These are phyloP conservation scores for Pezicula rhizophila DNA, from an alignment of 2,329 filamentous ascomycete genomes.

Conservation along the genomic window DNA sequence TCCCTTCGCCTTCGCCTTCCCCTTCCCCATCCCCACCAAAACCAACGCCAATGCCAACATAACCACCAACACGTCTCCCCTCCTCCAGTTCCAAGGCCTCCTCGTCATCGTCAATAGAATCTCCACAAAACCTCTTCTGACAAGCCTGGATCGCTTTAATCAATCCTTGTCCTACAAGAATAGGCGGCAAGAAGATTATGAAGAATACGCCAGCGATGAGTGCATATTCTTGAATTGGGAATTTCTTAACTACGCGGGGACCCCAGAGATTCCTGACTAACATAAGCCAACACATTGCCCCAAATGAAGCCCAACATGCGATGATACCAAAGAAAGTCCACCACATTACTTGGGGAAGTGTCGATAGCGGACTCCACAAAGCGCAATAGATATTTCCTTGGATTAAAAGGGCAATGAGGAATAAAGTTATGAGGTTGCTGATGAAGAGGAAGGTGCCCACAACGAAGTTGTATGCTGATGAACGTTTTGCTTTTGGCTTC, in stretches of 20 bases:
- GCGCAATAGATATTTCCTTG: constrained; percentile 5
- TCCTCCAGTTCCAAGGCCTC: constrained; percentile 2
- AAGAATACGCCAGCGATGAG: constrained; percentile 1
- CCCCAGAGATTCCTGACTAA: constrained; percentile 9
- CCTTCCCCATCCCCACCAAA: neutral
- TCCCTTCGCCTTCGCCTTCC: neutral
- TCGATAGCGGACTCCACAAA: neutral
- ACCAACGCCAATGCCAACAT: no score
- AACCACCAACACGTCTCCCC: neutral
- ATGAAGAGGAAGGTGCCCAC: constrained; percentile 4
- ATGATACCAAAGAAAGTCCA: constrained; percentile 4
- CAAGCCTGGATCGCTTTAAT: constrained; percentile 6
- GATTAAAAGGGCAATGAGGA: constrained; percentile 3
- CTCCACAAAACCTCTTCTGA: constrained; percentile 11
- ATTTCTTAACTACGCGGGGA: constrained; percentile 3
- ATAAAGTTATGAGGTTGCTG: neutral
- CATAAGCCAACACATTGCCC: constrained; percentile 6
- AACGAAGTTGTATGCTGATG: constrained; percentile 10
- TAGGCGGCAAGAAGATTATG: neutral
- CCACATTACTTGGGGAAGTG: neutral
- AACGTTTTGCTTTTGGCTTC: neutral
- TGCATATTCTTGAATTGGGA: constrained; percentile 1
- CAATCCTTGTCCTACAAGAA: neutral
- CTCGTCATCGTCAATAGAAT: constrained; percentile 8
- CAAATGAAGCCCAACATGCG: neutral